Percentiles rank a stretch among this genome's conserved stretches.
phyloP scores from a whole-genome alignment of 2,329 filamentous ascomycete genomes.

The Apiospora sp. region DNA sequence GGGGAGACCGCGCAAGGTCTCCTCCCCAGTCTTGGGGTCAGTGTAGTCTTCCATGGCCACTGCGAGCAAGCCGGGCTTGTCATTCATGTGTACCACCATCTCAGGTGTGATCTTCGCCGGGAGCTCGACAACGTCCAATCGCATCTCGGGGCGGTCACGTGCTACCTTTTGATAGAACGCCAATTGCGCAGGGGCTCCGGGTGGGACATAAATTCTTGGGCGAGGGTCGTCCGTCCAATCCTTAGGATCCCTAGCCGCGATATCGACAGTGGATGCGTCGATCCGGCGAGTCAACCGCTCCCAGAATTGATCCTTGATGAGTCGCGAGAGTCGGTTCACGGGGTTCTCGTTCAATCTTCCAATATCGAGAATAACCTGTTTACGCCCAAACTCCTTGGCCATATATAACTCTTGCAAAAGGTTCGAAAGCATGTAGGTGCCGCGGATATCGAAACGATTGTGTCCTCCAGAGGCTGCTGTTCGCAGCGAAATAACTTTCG shows the following conservation, averaged over 20 bases:
- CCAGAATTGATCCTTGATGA: slow-evolving; percentile 94
- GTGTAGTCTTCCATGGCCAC: slow-evolving; percentile 83
- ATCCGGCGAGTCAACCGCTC: slow-evolving; percentile 87
- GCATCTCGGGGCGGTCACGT: slow-evolving; percentile 79
- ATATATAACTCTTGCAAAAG: slow-evolving; percentile 93
- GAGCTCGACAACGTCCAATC: slow-evolving; percentile 85
- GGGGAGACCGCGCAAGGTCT: slow-evolving; percentile 79
- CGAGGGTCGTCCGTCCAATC: slow-evolving; percentile 92
- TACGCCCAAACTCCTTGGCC: slow-evolving; percentile 88
- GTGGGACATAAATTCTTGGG: slow-evolving; percentile 90
- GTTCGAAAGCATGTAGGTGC: slow-evolving; percentile 97
- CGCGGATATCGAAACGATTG: slow-evolving; percentile 89
- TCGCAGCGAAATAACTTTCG: slow-evolving; percentile 87
- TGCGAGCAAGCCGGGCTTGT: slow-evolving; percentile 87
- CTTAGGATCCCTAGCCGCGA: slow-evolving; percentile 89
- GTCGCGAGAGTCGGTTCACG: slow-evolving; percentile 82
- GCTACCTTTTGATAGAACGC: slow-evolving; percentile 89
- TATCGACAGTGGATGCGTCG: slow-evolving; percentile 85
- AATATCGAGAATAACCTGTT: slow-evolving; percentile 90
- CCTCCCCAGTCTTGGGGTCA: slow-evolving; percentile 73
- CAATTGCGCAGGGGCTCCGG: slow-evolving; percentile 83
- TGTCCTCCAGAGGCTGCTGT: slow-evolving; percentile 87
- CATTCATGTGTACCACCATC: slow-evolving; percentile 82
- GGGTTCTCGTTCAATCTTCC: slow-evolving; percentile 94
- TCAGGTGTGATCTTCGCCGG: slow-evolving; percentile 80